Base-by-base conservation (phyloP, 306 rosid species). In the Quercus glauca region DNA sequence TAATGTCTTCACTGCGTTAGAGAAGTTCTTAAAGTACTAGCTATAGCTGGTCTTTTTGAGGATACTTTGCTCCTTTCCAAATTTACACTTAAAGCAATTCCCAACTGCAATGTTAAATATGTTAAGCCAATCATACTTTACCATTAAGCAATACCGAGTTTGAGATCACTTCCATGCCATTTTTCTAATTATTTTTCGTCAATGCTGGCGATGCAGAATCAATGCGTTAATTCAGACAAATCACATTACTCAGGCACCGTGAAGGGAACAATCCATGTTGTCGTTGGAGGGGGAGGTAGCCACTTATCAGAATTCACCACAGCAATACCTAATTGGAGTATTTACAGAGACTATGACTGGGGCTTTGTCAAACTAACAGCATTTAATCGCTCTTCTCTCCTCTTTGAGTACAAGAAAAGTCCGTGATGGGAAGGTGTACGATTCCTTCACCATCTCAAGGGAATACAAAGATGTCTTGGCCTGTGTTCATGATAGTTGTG, bases 351-450 rank as follows among this genome's bases (percentile, higher is more conserved):
- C 65, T 74, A 31, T 7, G 94, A 95, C 85, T 93, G 57, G 52
- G 96, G 96, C 9, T 91, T 90, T 84, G 98, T 84, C 4, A 95
- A 95, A 80, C 28, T 91, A 85, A 95, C 97, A 2, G 89, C 99
- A 58, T 91, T 89, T 89, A 84, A 93, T 73, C 94, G 86, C 86
- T 80, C 94, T 9, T 84, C 92, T 25, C 89, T 91, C 20, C 91
- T 90, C 5, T 88, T 87, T 14, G 91, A 90, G 76, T 91, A 93
- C 92, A 95, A 89, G 92, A 90, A 83, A 78, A 95, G 96, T 87
- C n/a, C 59, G 88, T 3, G 92, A 95, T 26, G 97, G 96, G 25
- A 74, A 84, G 3, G 91, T 91, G 67, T 84, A 90, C 1, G 98
- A 95, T 82, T 86, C 91, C 59, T 92, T 91, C 79, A 90, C 97